Percentiles rank a stretch among this genome's conserved stretches.
Evolutionary conservation across 2,329 filamentous ascomycete genomes (phyloP).

Genomic region (Kalaharituber pfeilii): DNA sequence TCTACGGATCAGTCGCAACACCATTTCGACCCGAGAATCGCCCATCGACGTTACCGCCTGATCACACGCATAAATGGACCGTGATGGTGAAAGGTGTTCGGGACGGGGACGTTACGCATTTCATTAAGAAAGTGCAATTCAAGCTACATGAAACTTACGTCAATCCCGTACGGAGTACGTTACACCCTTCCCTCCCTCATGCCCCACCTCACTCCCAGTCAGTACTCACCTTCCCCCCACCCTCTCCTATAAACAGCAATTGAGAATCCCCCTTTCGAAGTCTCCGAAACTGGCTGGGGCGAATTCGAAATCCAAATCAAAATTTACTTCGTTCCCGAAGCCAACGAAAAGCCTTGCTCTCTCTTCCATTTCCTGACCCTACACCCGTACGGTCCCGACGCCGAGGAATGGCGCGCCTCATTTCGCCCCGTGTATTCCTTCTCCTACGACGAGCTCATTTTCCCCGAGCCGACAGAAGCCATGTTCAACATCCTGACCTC

Average conservation of each 20-base stretch:
- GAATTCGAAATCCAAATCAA: constrained; percentile 96
- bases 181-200: background rate
- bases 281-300: constrained; percentile 90
- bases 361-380: constrained; percentile 82
- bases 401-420: constrained; percentile 32
- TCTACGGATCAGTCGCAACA: constrained; percentile 64
- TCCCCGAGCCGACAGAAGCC: constrained; percentile 88
- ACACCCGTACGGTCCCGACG: constrained; percentile 61
- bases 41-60: constrained; percentile 57
- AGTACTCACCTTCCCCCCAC: too few species aligned
- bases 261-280: constrained; percentile 64
- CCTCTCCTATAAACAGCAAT: constrained; percentile 32
- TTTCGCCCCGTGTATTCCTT: constrained; percentile 49
- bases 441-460: constrained; percentile 84
- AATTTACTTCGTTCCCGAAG: constrained; percentile 77
- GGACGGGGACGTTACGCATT: constrained; percentile 80
- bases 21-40: constrained; percentile 62
- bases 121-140: constrained; percentile 93
- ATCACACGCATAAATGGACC: constrained; percentile 93
- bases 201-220: background rate
- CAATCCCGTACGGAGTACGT: constrained; percentile 56
- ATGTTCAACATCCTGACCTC: constrained; percentile 76
- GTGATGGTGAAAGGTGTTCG: constrained; percentile 86
- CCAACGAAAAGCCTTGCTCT: constrained; percentile 86
- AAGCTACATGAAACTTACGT: constrained; percentile 95